These are phyloP conservation scores for Zasmidium angulare DNA, from an alignment of 2,329 filamentous ascomycete genomes.

Conservation along the genomic window DNA sequence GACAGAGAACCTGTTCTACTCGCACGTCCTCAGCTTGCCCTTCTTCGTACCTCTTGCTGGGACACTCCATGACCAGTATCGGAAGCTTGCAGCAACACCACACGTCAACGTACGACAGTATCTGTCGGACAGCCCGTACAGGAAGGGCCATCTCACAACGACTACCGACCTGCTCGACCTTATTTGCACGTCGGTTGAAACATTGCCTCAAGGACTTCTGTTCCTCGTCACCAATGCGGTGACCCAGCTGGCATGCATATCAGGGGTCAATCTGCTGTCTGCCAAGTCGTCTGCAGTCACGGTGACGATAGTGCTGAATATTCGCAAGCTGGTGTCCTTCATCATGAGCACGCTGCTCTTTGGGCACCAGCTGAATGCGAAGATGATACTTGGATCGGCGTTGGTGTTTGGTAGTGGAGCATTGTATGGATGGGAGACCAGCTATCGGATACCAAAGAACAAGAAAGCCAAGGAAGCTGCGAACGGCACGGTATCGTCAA, in stretches of 20 bases:
- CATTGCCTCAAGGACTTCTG: constrained; percentile 65
- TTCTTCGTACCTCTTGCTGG: constrained; percentile 72
- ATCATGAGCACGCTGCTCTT: constrained; percentile 92
- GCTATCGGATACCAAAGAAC: constrained; percentile 43
- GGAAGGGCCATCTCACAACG: constrained; percentile 7
- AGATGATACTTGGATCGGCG: constrained; percentile 76
- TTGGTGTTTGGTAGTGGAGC: constrained; percentile 91
- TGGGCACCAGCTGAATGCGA: constrained; percentile 74
- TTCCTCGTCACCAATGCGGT: constrained; percentile 75
- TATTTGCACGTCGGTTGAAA: constrained; percentile 16
- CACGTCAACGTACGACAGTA: constrained; percentile 37
- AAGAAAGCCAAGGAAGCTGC: background rate
- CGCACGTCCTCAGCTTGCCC: constrained; percentile 71
- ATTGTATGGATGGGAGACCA: constrained; percentile 77
- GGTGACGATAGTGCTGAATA: constrained; percentile 93
- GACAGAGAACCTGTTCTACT: constrained; percentile 97
- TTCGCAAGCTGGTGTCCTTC: constrained; percentile 89
- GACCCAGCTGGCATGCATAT: constrained; percentile 93
- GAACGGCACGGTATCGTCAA: constrained; percentile 4
- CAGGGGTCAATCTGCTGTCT: constrained; percentile 90
- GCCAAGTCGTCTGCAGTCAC: constrained; percentile 87
- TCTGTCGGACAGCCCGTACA: constrained; percentile 2
- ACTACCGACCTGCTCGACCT: constrained; percentile 8
- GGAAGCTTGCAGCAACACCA: constrained; percentile 59
- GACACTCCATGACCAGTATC: constrained; percentile 64